Evolutionary conservation across 2,329 filamentous ascomycete species (phyloP), one percentile per base, ranked within the genome.

Genomic region (Ceratocystis harringtonii): DNA sequence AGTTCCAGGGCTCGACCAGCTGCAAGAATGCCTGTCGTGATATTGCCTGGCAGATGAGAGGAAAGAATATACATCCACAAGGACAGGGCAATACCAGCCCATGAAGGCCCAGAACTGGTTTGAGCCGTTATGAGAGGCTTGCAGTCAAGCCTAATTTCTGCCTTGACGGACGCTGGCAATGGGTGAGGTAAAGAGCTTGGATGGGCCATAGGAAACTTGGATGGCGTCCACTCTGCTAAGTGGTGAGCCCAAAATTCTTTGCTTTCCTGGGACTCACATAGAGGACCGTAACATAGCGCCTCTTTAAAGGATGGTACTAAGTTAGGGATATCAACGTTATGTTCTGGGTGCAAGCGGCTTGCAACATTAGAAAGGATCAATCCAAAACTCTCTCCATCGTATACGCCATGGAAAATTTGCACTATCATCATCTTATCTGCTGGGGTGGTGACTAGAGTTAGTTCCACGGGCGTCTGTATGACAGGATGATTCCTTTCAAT

Each of bases 351-450:
- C 43, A 58, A 10, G 6, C 36, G 1, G 12, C 12, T 17, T 45
- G 48, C 32, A 6, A 65, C 50, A 5, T n/a, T 45, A 4, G 57
- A n/a, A 4, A 95, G 78, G 48, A 95, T 79, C 28, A 90, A 73
- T 1, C 81, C 79, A 48, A 95, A 80, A 68, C 90, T 92, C 69
- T 82, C 87, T 1, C 90, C 92, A 73, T 96, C 92, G 70, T 96
- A 96, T 0, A 96, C 74, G 0, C 83, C 90, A 72, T 96, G 92
- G 74, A 96, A 95, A 0, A 95, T 85, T 58, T 87, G 81, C 1
- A 95, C 70, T 1, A 79, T 74, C 41, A 95, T 74, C 17, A 0
- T 78, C 68, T 5, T 70, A 70, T 1, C 69, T 70, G 0, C 68
- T 69, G 0, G 66, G 63, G 4, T 61, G 0, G 69, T 66, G 1